A percentile compares a stretch with the other conserved stretches of the same genome.
Evolutionary conservation across 192 early-diverging fungal genomes (phyloP).

Genomic region (Phlyctochytrium arcticum): DNA sequence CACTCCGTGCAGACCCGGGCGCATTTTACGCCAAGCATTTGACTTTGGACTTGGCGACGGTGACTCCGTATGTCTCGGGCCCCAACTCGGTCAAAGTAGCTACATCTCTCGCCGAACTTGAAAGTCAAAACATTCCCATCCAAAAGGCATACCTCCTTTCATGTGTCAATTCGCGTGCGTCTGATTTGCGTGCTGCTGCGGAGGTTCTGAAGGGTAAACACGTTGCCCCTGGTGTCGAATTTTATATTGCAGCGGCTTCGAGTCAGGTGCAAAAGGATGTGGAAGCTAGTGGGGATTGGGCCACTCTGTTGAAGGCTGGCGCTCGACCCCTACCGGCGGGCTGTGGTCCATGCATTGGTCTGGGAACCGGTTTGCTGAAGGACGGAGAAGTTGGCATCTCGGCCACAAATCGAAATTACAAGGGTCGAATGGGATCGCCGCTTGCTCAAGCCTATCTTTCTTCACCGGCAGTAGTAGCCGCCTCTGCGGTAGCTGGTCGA

Average conservation of each 20-base stretch:
- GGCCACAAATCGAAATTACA: slow-evolving; percentile 99
- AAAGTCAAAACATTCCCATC: slow-evolving; percentile 70
- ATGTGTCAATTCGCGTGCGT: slow-evolving; percentile 90
- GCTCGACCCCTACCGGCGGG: slow-evolving; percentile 87
- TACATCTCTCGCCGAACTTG: slow-evolving; percentile 70
- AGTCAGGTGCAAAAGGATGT: slow-evolving; percentile 88
- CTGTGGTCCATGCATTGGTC: slow-evolving; percentile 95
- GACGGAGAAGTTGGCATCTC: slow-evolving; percentile 97
- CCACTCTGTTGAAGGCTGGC: slow-evolving; percentile 78
- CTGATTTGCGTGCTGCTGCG: slow-evolving; percentile 86
- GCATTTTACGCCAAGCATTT: slow-evolving; percentile 82
- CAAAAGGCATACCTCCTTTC: slow-evolving; percentile 97
- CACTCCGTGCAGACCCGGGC: slow-evolving; percentile 35
- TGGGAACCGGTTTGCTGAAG: slow-evolving; percentile 87
- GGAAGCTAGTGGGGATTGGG: slow-evolving; percentile 83
- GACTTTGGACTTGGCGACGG: slow-evolving; percentile 79
- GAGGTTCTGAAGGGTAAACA: slow-evolving; percentile 60
- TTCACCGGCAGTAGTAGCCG: slow-evolving; percentile 93
- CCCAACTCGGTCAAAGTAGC: slow-evolving; percentile 97
- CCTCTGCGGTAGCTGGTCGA: slow-evolving; percentile 82
- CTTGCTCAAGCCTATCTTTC: slow-evolving; percentile 88
- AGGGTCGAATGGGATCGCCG: slow-evolving; percentile 97
- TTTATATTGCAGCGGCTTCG: slow-evolving; percentile 94
- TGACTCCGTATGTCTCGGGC: slow-evolving; percentile 86
- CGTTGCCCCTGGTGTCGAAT: slow-evolving; percentile 76